phyloP scores from a whole-genome alignment of 768 basidiomycete species.

The Mrakia gelida region DNA sequence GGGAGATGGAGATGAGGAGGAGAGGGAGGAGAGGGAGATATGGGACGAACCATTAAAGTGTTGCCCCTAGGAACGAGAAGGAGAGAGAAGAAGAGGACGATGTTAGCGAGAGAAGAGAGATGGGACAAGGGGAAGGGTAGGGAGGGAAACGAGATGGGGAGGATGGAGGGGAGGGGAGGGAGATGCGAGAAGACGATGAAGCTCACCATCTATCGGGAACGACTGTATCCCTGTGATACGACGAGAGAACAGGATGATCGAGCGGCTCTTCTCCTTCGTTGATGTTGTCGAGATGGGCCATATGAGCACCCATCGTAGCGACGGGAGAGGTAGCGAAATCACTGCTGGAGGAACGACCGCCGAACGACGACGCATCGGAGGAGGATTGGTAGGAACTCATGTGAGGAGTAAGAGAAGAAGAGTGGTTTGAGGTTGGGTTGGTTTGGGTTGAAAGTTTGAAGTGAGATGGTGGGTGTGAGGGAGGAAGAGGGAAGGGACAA shows the following conservation, averaged over 20 bases:
- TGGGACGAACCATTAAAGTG: not conserved
- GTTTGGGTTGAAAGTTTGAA: too few species aligned
- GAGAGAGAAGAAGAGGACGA: not conserved
- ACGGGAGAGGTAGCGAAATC: not conserved
- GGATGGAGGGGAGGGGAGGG: not conserved
- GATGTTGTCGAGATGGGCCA: constrained; percentile 1
- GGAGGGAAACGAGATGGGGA: not conserved
- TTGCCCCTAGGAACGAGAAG: not conserved
- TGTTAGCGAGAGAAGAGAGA: not conserved
- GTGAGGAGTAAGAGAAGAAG: too few species aligned
- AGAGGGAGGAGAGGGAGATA: not conserved
- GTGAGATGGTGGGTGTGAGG: too few species aligned
- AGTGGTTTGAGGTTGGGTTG: too few species aligned
- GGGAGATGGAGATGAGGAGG: not conserved
- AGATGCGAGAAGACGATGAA: not conserved
- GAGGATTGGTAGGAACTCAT: too few species aligned
- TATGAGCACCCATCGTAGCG: not conserved
- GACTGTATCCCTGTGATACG: not conserved
- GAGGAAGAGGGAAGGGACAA: too few species aligned
- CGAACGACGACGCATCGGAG: too few species aligned
- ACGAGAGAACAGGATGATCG: not conserved
- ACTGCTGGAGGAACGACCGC: not conserved
- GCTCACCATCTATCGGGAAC: not conserved
- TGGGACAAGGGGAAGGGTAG: not conserved
- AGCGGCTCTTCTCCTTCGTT: constrained; percentile 2